Evolutionary conservation across 2,329 filamentous ascomycete species (phyloP).

Genomic region (Neopestalotiopsis sp.): DNA sequence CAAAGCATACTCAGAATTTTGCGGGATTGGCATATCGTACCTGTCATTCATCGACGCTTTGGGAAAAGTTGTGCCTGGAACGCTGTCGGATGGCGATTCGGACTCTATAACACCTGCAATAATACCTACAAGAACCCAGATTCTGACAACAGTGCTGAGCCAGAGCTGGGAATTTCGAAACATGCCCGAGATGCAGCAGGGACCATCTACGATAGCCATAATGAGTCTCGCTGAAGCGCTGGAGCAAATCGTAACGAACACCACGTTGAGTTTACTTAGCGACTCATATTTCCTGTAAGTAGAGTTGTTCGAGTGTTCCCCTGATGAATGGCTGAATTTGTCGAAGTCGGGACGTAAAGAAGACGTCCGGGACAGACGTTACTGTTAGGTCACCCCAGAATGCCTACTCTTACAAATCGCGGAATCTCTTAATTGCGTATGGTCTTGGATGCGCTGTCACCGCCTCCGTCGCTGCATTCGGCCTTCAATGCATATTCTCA

Average conservation of each 20-base stretch:
- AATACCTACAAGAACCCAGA: neutral
- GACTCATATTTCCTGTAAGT: neutral
- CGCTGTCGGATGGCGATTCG: neutral
- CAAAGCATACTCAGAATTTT: too few relatives aligned
- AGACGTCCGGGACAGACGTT: neutral
- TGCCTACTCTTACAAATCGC: neutral
- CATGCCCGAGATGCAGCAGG: neutral
- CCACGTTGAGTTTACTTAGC: neutral
- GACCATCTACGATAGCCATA: neutral
- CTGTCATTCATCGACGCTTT: neutral
- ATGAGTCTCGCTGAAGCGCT: neutral
- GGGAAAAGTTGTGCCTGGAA: neutral
- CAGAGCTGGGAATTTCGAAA: neutral
- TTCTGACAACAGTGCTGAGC: neutral
- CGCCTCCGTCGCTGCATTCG: neutral
- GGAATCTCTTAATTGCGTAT: neutral
- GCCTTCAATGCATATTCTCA: neutral
- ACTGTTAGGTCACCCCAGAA: neutral
- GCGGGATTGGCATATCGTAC: neutral
- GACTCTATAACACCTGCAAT: neutral
- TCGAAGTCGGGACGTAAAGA: neutral
- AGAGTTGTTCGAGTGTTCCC: accelerated
- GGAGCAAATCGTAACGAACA: neutral
- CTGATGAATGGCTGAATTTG: accelerated
- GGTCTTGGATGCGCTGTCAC: neutral